Conservation (phyloP, 1,284 basidiomycete species). For the Leccinum cinnamomeum region DNA sequence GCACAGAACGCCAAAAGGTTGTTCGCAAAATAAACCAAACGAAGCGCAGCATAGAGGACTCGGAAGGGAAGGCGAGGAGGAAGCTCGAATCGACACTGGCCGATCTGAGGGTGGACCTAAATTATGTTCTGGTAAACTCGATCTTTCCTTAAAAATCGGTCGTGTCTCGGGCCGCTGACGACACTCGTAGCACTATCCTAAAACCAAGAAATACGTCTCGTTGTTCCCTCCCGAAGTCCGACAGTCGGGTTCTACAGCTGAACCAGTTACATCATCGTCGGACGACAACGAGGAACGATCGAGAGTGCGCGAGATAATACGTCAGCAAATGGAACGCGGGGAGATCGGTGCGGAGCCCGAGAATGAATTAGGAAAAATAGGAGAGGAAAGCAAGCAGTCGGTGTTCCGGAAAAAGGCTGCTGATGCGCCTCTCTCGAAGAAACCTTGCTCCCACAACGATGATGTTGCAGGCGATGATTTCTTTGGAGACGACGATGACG, state of each 20-base stretch:
- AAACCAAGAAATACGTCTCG: conserved; percentile 81
- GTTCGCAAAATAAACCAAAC: conserved; percentile 66
- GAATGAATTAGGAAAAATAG: conserved; percentile 33
- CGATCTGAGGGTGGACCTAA: conserved; percentile 74
- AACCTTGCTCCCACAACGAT: conserved; percentile 10
- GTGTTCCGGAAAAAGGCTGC: conserved; percentile 4
- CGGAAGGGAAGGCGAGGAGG: conserved; percentile 40
- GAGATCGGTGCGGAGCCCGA: conserved; percentile 67
- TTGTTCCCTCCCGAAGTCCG: conserved; percentile 75
- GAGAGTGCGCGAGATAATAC: conserved; percentile 62
- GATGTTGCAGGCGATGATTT: conserved; percentile 45
- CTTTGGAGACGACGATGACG: conserved; percentile 42
- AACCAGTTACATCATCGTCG: conserved; percentile 10
- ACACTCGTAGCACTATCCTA: conserved; percentile 67
- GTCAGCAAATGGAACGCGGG: conserved; percentile 61
- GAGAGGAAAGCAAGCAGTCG: conserved; percentile 18
- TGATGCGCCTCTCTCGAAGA: conserved; percentile 3
- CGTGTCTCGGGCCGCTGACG: conserved; percentile 8
- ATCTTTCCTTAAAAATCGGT: neutral
- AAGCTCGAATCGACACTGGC: conserved; percentile 50
- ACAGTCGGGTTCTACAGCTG: conserved; percentile 32
- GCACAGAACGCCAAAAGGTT: conserved; percentile 78
- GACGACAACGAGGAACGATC: conserved; percentile 46
- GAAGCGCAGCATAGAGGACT: conserved; percentile 50
- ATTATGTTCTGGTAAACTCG: conserved; percentile 70